These are phyloP conservation scores for Cardiospermum halicacabum DNA, from an alignment of 345 rosid species.

Conservation along the genomic window DNA sequence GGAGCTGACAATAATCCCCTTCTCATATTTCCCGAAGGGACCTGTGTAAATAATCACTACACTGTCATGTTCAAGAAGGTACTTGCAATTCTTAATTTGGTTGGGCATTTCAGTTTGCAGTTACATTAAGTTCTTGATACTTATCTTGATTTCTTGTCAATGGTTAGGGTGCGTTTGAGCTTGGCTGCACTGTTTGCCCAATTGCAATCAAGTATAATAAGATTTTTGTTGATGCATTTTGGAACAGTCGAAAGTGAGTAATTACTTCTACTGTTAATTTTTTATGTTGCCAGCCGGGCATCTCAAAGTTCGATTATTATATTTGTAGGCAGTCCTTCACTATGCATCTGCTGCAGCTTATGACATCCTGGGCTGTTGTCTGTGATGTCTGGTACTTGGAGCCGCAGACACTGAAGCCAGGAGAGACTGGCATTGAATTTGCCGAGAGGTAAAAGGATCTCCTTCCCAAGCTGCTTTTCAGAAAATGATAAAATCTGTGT, in stretches of 20 bases:
- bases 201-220: slow-evolving; percentile 94
- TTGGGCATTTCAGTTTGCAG: neutral
- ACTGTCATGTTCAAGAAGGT: slow-evolving; percentile 99
- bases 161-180: slow-evolving; percentile 92
- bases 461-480: slow-evolving; percentile 1
- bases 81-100: slow-evolving; percentile 7
- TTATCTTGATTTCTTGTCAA: slow-evolving; percentile 17
- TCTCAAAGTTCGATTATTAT: slow-evolving; percentile 11
- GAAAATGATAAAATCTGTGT: neutral
- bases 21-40: slow-evolving; percentile 98
- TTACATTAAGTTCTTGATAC: slow-evolving; percentile 1
- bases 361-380: slow-evolving; percentile 99
- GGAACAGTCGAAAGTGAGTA: slow-evolving; percentile 96
- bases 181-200: slow-evolving; percentile 93
- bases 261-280: neutral
- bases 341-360: slow-evolving; percentile 91
- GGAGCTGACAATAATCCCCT: slow-evolving; percentile 92
- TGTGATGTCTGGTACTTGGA: slow-evolving; percentile 99
- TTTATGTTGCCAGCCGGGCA: slow-evolving; percentile 3
- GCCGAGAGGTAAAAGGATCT: slow-evolving; percentile 76
- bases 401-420: slow-evolving; percentile 78
- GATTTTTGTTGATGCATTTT: slow-evolving; percentile 97
- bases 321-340: slow-evolving; percentile 91
- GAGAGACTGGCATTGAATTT: slow-evolving; percentile 91
- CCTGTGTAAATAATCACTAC: slow-evolving; percentile 93